These are phyloP conservation scores for Cercospora brassicicola DNA, from an alignment of 2,329 filamentous ascomycete species.

Conservation along the genomic window DNA sequence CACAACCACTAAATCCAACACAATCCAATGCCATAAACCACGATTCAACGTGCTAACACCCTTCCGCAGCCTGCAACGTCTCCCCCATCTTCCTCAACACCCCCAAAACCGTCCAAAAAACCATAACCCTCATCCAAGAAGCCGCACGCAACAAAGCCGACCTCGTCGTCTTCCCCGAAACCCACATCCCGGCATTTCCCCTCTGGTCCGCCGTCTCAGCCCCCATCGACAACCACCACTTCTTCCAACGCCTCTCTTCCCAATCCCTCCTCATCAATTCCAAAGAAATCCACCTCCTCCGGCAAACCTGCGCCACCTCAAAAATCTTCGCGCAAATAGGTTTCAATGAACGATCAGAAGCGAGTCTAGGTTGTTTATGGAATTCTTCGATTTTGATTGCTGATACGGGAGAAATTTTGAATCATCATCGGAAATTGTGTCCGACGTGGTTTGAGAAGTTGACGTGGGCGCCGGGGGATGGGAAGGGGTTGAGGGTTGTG, in stretches of 20 bases:
- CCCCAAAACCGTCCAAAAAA: conserved; percentile 49
- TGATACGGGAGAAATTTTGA: conserved; percentile 47
- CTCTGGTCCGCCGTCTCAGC: conserved; percentile 51
- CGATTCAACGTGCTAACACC: neutral
- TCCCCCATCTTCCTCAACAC: conserved; percentile 52
- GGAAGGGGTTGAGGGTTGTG: conserved; percentile 50
- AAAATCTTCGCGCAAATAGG: conserved; percentile 51
- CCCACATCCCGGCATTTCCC: conserved; percentile 56
- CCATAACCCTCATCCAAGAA: conserved; percentile 48
- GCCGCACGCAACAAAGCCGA: conserved; percentile 49
- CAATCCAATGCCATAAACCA: neutral
- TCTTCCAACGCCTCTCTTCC: conserved; percentile 50
- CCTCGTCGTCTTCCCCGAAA: conserved; percentile 57
- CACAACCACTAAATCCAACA: neutral
- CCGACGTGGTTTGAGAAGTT: conserved; percentile 61
- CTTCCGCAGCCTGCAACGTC: conserved; percentile 33
- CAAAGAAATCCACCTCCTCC: conserved; percentile 48
- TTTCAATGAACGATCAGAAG: conserved; percentile 50
- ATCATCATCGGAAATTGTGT: conserved; percentile 57
- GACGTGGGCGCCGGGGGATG: conserved; percentile 56
- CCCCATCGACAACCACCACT: conserved; percentile 53
- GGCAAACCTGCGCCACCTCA: conserved; percentile 41
- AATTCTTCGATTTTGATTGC: conserved; percentile 55
- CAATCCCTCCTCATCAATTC: conserved; percentile 52
- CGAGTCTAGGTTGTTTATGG: conserved; percentile 51